Evolutionary conservation across 2,329 filamentous ascomycete genomes (phyloP).

Genomic region (Sporothrix variecibatus): DNA sequence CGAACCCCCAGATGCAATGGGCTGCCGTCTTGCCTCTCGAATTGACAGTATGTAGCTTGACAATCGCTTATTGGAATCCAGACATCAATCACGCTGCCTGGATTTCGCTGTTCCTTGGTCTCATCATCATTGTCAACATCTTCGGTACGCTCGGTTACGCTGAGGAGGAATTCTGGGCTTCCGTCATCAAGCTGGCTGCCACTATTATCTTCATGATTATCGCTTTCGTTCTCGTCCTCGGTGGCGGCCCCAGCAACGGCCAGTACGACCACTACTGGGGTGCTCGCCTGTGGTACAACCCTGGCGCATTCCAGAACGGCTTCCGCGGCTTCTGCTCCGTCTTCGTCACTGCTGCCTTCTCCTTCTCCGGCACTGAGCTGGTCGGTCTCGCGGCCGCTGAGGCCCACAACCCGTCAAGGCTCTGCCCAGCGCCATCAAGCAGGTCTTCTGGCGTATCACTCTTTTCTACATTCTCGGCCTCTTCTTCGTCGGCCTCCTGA

Average conservation of each 20-base stretch:
- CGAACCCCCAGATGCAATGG: conserved; percentile 44
- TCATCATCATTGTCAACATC: conserved; percentile 56
- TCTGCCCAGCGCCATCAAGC: conserved; percentile 80
- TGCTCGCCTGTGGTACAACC: conserved; percentile 52
- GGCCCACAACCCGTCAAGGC: conserved; percentile 67
- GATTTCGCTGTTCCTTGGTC: conserved; percentile 56
- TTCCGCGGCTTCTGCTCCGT: conserved; percentile 74
- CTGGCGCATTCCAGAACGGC: conserved; percentile 66
- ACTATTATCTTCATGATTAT: conserved; percentile 66
- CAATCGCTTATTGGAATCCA: conserved; percentile 52
- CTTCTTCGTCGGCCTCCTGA: conserved; percentile 53
- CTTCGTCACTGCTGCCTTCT: conserved; percentile 72
- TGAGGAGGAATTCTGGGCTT: conserved; percentile 63
- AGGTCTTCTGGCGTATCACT: conserved; percentile 64
- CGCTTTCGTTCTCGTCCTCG: conserved; percentile 58
- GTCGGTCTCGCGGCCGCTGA: conserved; percentile 76
- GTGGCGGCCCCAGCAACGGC: conserved; percentile 58
- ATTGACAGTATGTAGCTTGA: conserved; percentile 51
- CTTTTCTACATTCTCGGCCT: conserved; percentile 58
- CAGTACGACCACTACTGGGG: conserved; percentile 51
- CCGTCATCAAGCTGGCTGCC: conserved; percentile 58
- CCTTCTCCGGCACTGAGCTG: conserved; percentile 72
- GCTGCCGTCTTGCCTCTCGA: conserved; percentile 51
- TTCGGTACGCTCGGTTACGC: conserved; percentile 59
- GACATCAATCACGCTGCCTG: conserved; percentile 52